Evolutionary conservation across 106 monocot genomes (phyloP).

Genomic region (Vanilla planifolia): DNA sequence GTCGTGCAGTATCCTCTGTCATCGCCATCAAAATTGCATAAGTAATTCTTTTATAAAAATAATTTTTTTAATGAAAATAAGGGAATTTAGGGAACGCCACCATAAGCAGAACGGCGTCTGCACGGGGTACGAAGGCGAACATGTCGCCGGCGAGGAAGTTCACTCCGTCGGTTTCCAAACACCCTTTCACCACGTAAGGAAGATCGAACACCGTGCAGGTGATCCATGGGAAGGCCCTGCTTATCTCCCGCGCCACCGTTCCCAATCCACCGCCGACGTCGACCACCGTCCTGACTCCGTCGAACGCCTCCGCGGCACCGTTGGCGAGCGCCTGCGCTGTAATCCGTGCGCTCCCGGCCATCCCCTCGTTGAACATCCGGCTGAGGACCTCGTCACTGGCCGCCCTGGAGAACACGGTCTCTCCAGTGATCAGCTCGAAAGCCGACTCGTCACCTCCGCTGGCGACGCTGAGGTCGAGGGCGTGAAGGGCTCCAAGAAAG

Average conservation of each 20-base stretch:
- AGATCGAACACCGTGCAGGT: constrained; percentile 8
- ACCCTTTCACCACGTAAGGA: constrained; percentile 6
- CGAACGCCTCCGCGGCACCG: not conserved
- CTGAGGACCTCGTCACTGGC: not conserved
- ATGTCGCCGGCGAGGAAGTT: constrained; percentile 9
- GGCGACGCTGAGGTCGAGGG: not conserved
- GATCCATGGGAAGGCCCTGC: not conserved
- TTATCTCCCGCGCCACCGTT: constrained; percentile 2
- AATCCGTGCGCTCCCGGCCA: constrained; percentile 6
- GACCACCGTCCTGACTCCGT: constrained; percentile 1
- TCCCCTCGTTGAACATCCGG: constrained; percentile 9
- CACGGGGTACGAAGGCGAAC: constrained; percentile 11
- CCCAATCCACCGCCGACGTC: constrained; percentile 18
- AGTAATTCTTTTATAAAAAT: not conserved
- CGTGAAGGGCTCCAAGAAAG: constrained; percentile 1
- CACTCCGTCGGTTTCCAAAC: not conserved
- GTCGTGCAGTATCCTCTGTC: constrained; percentile 5
- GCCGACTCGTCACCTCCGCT: not conserved
- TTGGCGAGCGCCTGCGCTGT: not conserved
- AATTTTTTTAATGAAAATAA: not conserved
- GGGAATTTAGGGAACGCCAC: constrained; percentile 1
- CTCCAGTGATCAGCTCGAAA: constrained; percentile 1
- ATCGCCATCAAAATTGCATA: not conserved
- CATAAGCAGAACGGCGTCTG: constrained; percentile 6
- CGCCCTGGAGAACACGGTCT: not conserved